Evolutionary conservation across 768 basidiomycete species (phyloP), one percentile per base, ranked within the genome.

Genomic region (Lyophyllum semitale): DNA sequence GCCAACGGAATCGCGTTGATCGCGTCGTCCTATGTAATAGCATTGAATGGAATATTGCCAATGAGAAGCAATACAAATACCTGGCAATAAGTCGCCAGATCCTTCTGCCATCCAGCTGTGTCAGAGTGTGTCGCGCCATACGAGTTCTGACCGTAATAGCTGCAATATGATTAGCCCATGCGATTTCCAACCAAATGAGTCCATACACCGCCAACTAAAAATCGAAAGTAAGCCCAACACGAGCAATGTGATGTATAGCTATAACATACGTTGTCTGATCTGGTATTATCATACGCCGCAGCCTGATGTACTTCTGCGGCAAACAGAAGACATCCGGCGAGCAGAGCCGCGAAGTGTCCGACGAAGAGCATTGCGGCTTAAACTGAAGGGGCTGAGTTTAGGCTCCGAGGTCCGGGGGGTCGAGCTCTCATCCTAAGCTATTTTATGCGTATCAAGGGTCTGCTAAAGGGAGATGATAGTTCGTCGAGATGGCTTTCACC

Each of bases 1-100:
- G 85, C 85, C 42, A 88, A 53, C 0, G 86, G 87, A 43, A 88
- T 72, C 38, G 72, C 79, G 59, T 88, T 76, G 45, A 88, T 81
- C 4, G 77, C 69, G 63, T 77, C 66, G 62, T 88, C 87, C 79
- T 84, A n/a, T n/a, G n/a, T n/a, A n/a, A n/a, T n/a, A 29, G 4
- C 4, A 7, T 2, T 20, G 23, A 11, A 20, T 3, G n/a, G 2
- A 43, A 33, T 11, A 38, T 22, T 8, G 37, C 18, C 37, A 18
- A n/a, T 18, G 25, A 11, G 8, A 29, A 11, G n/a, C 8, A 18
- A 5, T 8, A 18, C 9, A 37, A 52, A 11, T 59, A 81, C 80
- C 70, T 81, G 77, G 59, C 84, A 87, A 62, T 84, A 85, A 15
- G 68, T 68, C 1, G 77, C 68, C 33, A 87, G 66, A 1, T 66